These are phyloP conservation scores for Ophiobolus disseminans DNA, from an alignment of 2,329 filamentous ascomycete species.

Conservation along the genomic window DNA sequence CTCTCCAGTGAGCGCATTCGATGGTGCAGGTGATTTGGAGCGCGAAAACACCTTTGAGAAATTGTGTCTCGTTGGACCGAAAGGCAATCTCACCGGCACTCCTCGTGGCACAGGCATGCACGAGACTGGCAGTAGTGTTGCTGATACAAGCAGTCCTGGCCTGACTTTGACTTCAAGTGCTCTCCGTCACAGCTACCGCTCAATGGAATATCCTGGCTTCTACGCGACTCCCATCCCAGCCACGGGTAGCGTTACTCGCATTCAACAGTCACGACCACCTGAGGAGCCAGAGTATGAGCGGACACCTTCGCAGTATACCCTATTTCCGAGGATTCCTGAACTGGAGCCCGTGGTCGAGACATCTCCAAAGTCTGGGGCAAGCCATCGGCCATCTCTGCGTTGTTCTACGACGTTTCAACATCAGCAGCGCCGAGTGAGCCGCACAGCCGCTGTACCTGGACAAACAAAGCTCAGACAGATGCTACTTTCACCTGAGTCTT, in stretches of 20 bases:
- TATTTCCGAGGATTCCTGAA: conserved; percentile 22
- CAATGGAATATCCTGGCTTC: conserved; percentile 24
- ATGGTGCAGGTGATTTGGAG: conserved; percentile 10
- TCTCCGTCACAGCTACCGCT: conserved; percentile 16
- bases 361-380: conserved; percentile 15
- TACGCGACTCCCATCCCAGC: conserved; percentile 31
- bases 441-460: conserved; percentile 40
- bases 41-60: conserved; percentile 48
- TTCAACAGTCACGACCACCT: conserved; percentile 13
- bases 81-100: conserved; percentile 48
- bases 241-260: conserved; percentile 30
- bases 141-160: conserved; percentile 46
- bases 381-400: conserved; percentile 19
- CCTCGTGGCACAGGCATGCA: conserved; percentile 45
- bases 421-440: conserved; percentile 27
- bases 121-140: conserved; percentile 49
- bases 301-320: conserved; percentile 30
- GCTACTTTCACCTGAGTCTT: conserved; percentile 36
- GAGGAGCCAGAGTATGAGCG: conserved; percentile 18
- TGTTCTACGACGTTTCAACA: conserved; percentile 25
- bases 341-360: conserved; percentile 19
- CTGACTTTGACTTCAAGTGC: conserved; percentile 27
- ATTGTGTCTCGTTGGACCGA: conserved; percentile 41
- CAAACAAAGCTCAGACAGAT: conserved; percentile 46
- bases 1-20: conserved; percentile 5